These are phyloP conservation scores for Trichoderma breve DNA, from an alignment of 2,329 filamentous ascomycete genomes.

Conservation along the genomic window DNA sequence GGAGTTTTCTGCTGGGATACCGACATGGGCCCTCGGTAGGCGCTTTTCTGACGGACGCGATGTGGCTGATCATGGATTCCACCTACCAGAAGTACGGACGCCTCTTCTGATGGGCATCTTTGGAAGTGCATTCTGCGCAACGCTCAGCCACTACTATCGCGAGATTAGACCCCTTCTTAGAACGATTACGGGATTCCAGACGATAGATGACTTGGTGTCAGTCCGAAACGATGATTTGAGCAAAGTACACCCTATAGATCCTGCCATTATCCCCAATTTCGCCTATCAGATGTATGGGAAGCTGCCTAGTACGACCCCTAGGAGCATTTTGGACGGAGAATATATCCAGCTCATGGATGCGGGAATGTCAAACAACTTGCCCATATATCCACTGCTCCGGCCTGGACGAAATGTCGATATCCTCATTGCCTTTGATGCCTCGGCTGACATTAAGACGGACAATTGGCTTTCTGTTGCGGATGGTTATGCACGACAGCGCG, in stretches of 20 bases:
- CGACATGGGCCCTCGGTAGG: slow-evolving; percentile 88
- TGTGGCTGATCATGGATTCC: slow-evolving; percentile 59
- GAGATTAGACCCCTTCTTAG: slow-evolving; percentile 83
- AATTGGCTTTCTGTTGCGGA: slow-evolving; percentile 96
- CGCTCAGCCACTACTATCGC: slow-evolving; percentile 91
- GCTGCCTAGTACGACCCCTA: slow-evolving; percentile 74
- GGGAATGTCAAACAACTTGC: slow-evolving; percentile 97
- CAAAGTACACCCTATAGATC: slow-evolving; percentile 93
- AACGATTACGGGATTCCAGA: slow-evolving; percentile 69
- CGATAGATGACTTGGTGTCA: slow-evolving; percentile 78
- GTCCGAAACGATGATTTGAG: slow-evolving; percentile 79
- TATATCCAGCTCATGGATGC: slow-evolving; percentile 91
- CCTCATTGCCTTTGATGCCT: slow-evolving; percentile 89
- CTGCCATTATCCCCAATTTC: slow-evolving; percentile 87
- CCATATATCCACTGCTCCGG: slow-evolving; percentile 88
- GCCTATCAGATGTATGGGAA: slow-evolving; percentile 74
- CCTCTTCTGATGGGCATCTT: slow-evolving; percentile 91
- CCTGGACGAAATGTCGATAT: slow-evolving; percentile 87
- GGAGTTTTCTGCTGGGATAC: slow-evolving; percentile 86
- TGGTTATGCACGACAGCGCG: slow-evolving; percentile 85
- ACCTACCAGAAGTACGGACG: slow-evolving; percentile 79
- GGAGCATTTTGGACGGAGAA: slow-evolving; percentile 66
- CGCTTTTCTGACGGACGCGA: slow-evolving; percentile 68
- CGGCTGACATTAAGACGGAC: slow-evolving; percentile 86
- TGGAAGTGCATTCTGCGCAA: slow-evolving; percentile 94